Evolutionary conservation across 2,329 filamentous ascomycete species (phyloP).

Genomic region (Spiromastix sp.): DNA sequence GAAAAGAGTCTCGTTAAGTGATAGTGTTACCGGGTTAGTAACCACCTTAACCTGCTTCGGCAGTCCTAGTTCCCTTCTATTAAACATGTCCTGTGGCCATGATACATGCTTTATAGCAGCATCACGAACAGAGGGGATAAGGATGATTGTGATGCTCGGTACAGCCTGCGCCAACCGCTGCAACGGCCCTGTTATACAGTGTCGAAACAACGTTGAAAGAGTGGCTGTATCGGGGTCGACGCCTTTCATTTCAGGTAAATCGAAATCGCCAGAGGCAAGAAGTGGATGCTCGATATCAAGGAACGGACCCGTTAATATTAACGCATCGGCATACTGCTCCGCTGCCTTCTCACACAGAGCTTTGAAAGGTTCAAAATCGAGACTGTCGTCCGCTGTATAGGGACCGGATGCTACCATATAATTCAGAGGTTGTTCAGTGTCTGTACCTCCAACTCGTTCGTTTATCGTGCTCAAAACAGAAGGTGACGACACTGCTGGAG

Average conservation of each 20-base stretch:
- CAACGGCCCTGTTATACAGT: conserved; percentile 65
- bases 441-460: conserved; percentile 55
- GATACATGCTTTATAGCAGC: conserved; percentile 72
- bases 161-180: conserved; percentile 59
- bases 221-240: conserved; percentile 69
- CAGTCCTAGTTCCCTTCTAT: conserved; percentile 62
- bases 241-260: conserved; percentile 57
- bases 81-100: conserved; percentile 70
- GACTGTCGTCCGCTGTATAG: conserved; percentile 84
- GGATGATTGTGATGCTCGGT: conserved; percentile 69
- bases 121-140: conserved; percentile 76
- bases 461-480: conserved; percentile 57
- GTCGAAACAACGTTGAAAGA: conserved; percentile 71
- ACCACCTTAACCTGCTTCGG: conserved; percentile 67
- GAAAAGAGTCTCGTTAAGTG: conserved; percentile 75
- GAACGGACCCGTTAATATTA: conserved; percentile 79
- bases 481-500: conserved; percentile 60
- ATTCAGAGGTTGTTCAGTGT: conserved; percentile 58
- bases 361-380: conserved; percentile 80
- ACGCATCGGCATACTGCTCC: conserved; percentile 61
- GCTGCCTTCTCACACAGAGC: conserved; percentile 69
- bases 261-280: conserved; percentile 68
- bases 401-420: conserved; percentile 74
- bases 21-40: conserved; percentile 83
- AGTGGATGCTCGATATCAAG: conserved; percentile 85